Conservation (phyloP, 2,329 filamentous ascomycete species). For the Boeremia exigua region DNA sequence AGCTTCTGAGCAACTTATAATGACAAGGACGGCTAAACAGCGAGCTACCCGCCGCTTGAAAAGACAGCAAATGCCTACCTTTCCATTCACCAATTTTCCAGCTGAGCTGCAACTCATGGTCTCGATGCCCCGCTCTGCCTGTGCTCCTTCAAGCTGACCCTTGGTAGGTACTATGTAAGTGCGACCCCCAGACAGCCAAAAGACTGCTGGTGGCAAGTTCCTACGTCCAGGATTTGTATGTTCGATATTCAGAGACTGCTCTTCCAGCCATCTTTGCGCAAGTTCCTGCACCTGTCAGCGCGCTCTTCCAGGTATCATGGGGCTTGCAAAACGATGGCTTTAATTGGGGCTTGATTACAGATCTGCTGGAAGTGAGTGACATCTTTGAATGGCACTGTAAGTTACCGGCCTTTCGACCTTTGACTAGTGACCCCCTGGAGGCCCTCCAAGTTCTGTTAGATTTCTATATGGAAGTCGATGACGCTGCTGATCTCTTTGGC, state of each 20-base stretch:
- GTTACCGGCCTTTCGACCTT: background rate
- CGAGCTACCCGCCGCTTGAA: background rate
- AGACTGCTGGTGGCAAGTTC: background rate
- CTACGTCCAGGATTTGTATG: background rate
- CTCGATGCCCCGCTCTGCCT: background rate
- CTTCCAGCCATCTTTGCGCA: background rate
- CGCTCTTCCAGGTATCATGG: background rate
- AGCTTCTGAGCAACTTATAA: background rate
- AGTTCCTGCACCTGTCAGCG: background rate
- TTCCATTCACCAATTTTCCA: constrained; percentile 14
- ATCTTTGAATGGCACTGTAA: background rate
- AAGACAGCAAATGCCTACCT: background rate
- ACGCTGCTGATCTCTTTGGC: constrained; percentile 6
- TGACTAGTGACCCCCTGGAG: background rate
- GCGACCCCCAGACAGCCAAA: background rate
- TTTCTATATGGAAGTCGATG: constrained; percentile 11
- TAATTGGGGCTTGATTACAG: background rate
- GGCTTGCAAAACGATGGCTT: background rate
- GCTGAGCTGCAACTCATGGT: constrained; percentile 16
- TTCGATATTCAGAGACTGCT: background rate
- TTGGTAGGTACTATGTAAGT: constrained; percentile 1
- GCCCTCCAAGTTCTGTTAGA: background rate
- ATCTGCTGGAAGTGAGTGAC: background rate
- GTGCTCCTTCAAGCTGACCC: background rate
- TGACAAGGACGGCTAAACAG: background rate